Evolutionary conservation across 2,329 filamentous ascomycete genomes (phyloP), one percentile per base, ranked within the genome.

Genomic region (Colletotrichum sojae): DNA sequence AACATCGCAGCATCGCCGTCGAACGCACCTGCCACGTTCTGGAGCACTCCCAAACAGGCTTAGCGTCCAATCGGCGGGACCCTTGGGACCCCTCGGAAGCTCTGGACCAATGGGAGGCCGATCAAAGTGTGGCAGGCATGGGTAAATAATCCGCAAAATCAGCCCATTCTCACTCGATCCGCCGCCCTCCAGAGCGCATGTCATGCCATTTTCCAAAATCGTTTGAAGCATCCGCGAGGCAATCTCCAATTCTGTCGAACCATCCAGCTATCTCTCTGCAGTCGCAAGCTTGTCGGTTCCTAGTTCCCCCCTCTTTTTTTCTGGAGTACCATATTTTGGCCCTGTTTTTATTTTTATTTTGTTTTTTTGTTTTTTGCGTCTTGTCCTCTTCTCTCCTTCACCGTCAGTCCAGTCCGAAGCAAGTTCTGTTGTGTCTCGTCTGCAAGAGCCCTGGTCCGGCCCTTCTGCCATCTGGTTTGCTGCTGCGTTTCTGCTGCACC

Each of bases 161-260:
- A 66, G 65, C 63, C 65, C 63, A 70, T 70, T 70, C 67, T 70
- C 67, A 70, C 63, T 70, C 63, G 49, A 67, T 67, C 64, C 67
- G 67, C 64, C 64, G 52, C 52, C 43, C 66, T 64, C 49, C 61
- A 69, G 59, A 66, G 66, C 62, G 58, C 67, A 69, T 65, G 48
- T 70, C 67, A 70, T 70, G 67, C 67, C 67, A 70, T 66, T 70
- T 68, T 70, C 62, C 56, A 40, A 51, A 67, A 60, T 67, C 51
- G 58, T 68, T 68, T 70, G 64, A 70, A 70, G 67, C 58, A 58
- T 61, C 64, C 27, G 57, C 57, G 63, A 70, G 31, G 57, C 57
- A 63, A 67, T 67, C 64, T 68, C 52, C 53, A 63, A 63, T 53
- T 70, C 48, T 68, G 67, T 70, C 67, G 64, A 68, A 70, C 67